A percentile compares a stretch with the other conserved stretches of the same genome.
Evolutionary conservation across 257 asterid genomes (phyloP).

Genomic region (Orobanche coerulescens): DNA sequence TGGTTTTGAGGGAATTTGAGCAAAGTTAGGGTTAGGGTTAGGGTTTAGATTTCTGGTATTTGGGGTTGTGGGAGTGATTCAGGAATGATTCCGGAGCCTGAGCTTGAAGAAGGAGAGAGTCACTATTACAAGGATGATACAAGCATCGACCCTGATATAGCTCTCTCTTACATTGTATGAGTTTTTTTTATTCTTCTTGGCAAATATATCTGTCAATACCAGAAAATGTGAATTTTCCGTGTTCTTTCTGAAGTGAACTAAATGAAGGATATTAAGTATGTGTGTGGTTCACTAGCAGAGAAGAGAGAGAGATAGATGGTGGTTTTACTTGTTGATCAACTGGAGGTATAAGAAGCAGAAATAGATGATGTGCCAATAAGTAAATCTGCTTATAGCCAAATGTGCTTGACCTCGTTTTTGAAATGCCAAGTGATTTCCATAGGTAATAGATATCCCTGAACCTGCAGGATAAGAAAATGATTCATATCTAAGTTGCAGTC

Average conservation of each 20-base stretch:
- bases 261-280: constrained; percentile 2
- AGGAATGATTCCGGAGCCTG: constrained; percentile 48
- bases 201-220: neutral
- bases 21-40: constrained; percentile 30
- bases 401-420: constrained; percentile 17
- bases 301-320: neutral
- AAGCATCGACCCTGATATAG: constrained; percentile 65
- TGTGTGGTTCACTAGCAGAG: constrained; percentile 16
- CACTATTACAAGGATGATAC: constrained; percentile 43
- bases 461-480: neutral
- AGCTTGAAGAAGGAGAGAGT: constrained; percentile 92
- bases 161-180: constrained; percentile 89
- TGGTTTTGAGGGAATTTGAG: constrained; percentile 50
- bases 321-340: constrained; percentile 12
- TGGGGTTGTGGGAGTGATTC: constrained; percentile 32
- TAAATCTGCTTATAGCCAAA: neutral
- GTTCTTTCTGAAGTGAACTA: constrained; percentile 16
- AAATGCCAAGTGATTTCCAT: constrained; percentile 18
- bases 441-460: neutral
- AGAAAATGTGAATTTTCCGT: constrained; percentile 12
- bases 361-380: constrained; percentile 2
- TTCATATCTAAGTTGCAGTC: neutral
- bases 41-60: constrained; percentile 17
- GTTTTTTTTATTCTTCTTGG: constrained; percentile 29
- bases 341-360: neutral